These are phyloP conservation scores for Pterocarpus santalinus DNA, from an alignment of 306 rosid genomes.

Conservation along the genomic window DNA sequence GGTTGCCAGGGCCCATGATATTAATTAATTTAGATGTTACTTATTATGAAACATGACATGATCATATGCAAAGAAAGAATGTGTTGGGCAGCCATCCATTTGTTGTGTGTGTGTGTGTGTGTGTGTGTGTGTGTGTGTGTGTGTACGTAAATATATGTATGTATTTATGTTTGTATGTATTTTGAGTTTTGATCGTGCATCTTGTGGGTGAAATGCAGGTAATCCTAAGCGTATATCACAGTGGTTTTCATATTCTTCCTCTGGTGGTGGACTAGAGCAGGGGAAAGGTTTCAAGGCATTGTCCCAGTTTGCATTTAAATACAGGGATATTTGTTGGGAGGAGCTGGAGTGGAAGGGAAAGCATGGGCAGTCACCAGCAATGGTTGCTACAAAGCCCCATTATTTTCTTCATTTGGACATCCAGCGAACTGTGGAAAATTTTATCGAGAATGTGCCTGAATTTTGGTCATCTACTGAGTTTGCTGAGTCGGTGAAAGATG, in stretches of 20 bases:
- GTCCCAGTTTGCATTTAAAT: slow-evolving; percentile 80
- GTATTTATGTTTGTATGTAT: too few relatives aligned
- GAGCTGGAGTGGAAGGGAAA: slow-evolving; percentile 98
- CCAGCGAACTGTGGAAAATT: slow-evolving; percentile 76
- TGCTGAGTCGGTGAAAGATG: slow-evolving; percentile 80
- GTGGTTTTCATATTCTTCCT: slow-evolving; percentile 77
- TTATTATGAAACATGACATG: background rate
- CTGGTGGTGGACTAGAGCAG: slow-evolving; percentile 67
- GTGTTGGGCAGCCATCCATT: slow-evolving; percentile 5
- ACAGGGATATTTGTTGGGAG: slow-evolving; percentile 95
- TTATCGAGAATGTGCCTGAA: slow-evolving; percentile 82
- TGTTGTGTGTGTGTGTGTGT: too few relatives aligned
- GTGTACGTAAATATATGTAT: too few relatives aligned
- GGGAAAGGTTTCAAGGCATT: slow-evolving; percentile 83
- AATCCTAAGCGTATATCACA: slow-evolving; percentile 66
- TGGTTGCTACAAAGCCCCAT: slow-evolving; percentile 97
- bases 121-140: too few relatives aligned
- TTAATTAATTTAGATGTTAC: slow-evolving; percentile 20
- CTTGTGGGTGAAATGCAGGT: slow-evolving; percentile 65
- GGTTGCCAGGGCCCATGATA: background rate
- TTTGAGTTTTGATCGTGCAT: slow-evolving; percentile 39
- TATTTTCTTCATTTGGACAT: slow-evolving; percentile 90
- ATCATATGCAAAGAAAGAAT: background rate
- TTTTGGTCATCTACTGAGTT: slow-evolving; percentile 93
- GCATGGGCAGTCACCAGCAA: slow-evolving; percentile 97